phyloP scores from a whole-genome alignment of 331 rosid species.

The Ulmus americana region DNA sequence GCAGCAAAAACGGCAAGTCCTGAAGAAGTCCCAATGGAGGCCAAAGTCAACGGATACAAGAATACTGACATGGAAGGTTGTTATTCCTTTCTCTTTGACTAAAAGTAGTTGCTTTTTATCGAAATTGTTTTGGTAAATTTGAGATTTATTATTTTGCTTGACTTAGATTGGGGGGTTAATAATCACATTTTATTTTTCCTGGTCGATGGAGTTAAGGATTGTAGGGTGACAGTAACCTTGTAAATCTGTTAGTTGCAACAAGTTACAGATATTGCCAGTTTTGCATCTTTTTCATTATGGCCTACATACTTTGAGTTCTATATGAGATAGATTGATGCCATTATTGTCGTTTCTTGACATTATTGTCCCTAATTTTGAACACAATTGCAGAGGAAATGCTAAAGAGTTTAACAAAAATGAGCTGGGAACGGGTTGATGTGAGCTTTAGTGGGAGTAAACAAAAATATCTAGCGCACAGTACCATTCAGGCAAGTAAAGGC shows the following conservation, averaged over 20 bases:
- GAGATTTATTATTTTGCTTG: too few species aligned
- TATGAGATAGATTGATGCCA: not conserved
- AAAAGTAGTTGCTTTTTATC: not conserved
- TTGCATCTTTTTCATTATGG: not conserved
- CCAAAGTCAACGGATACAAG: conserved; percentile 25
- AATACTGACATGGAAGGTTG: conserved; percentile 58
- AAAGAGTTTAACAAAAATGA: conserved; percentile 56
- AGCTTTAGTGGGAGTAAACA: conserved; percentile 60
- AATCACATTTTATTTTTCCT: not conserved
- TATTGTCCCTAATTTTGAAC: not conserved
- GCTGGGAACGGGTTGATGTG: conserved; percentile 89
- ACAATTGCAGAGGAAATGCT: conserved; percentile 71
- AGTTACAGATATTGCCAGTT: not conserved
- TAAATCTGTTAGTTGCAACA: not conserved
- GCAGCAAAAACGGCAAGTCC: conserved; percentile 24
- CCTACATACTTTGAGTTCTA: not conserved
- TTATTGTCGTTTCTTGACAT: not conserved
- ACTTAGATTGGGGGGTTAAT: not conserved
- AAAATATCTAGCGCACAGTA: conserved; percentile 55
- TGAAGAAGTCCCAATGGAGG: conserved; percentile 33
- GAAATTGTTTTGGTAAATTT: not conserved
- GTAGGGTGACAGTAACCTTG: not conserved
- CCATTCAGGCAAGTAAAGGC: conserved; percentile 70
- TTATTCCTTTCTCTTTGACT: not conserved
- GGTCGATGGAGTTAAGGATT: not conserved